Evolutionary conservation across 1,284 basidiomycete species (phyloP).

Genomic region (Moesziomyces globuligerus): DNA sequence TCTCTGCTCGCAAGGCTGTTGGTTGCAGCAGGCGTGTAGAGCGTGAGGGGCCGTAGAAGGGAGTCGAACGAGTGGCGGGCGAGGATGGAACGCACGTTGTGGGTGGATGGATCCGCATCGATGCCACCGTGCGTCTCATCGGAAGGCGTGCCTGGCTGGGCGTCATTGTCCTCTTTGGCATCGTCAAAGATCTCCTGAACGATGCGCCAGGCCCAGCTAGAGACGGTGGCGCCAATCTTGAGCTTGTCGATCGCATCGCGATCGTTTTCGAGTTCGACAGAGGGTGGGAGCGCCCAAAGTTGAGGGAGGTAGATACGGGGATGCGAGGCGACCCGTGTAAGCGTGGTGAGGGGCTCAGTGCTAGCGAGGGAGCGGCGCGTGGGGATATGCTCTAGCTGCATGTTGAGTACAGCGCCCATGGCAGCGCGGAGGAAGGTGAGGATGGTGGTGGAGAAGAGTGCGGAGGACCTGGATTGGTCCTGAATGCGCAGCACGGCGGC

Average conservation of each 20-base stretch:
- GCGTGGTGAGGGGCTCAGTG: constrained; percentile 20
- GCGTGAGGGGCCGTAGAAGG: constrained; percentile 30
- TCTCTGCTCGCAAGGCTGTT: background rate
- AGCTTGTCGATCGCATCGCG: constrained; percentile 23
- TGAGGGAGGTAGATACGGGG: constrained; percentile 43
- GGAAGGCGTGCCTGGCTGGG: constrained; percentile 13
- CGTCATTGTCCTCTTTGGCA: constrained; percentile 44
- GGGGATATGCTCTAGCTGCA: constrained; percentile 76
- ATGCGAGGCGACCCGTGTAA: constrained; percentile 31
- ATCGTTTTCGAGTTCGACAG: constrained; percentile 33
- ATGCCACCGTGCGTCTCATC: constrained; percentile 35
- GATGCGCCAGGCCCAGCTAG: constrained; percentile 39
- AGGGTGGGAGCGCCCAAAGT: constrained; percentile 31
- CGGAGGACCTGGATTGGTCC: constrained; percentile 34
- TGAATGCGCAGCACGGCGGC: constrained; percentile 82
- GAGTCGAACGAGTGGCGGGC: constrained; percentile 19
- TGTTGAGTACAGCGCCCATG: constrained; percentile 82
- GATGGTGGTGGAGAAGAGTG: constrained; percentile 38
- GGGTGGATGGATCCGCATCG: constrained; percentile 17
- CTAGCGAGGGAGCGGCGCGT: constrained; percentile 61
- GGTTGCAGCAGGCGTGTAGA: constrained; percentile 1
- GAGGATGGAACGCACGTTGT: constrained; percentile 33
- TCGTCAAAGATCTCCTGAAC: constrained; percentile 47
- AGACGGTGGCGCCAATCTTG: constrained; percentile 38
- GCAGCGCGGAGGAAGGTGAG: constrained; percentile 80